A percentile compares a stretch with the other conserved stretches of the same genome.
Evolutionary conservation across 2,329 filamentous ascomycete species (phyloP).

Genomic region (Colletotrichum karsti): DNA sequence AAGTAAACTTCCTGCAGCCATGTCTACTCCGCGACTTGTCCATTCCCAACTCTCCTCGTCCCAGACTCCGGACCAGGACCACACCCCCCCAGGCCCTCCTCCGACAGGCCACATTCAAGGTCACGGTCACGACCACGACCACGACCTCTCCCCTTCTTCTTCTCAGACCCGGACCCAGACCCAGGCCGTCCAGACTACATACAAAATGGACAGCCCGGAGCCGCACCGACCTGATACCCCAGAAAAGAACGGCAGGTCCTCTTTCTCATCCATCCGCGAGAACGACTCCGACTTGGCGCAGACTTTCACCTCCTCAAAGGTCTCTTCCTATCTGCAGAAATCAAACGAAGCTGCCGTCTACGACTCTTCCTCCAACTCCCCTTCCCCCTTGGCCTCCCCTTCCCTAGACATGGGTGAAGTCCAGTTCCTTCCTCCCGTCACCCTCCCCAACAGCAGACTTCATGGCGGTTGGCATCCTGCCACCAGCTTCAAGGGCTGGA

Average conservation of each 20-base stretch:
- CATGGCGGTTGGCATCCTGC: slow-evolving; percentile 68
- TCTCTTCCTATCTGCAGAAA: slow-evolving; percentile 63
- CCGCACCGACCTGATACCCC: slow-evolving; percentile 37
- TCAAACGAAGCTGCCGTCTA: slow-evolving; percentile 58
- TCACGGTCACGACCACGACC: background rate
- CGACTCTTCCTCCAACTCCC: slow-evolving; percentile 57
- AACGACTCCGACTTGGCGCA: slow-evolving; percentile 67
- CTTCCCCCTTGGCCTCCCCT: slow-evolving; percentile 36
- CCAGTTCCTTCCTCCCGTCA: slow-evolving; percentile 60
- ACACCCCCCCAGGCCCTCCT: slow-evolving; percentile 43
- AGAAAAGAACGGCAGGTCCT: slow-evolving; percentile 55
- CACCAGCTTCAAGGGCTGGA: slow-evolving; percentile 69
- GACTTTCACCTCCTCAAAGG: slow-evolving; percentile 70
- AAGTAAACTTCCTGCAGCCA: slow-evolving; percentile 27
- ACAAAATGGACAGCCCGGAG: slow-evolving; percentile 39
- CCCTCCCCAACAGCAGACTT: slow-evolving; percentile 63
- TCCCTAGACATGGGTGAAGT: slow-evolving; percentile 45
- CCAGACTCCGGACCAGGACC: slow-evolving; percentile 39
- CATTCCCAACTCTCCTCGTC: slow-evolving; percentile 22
- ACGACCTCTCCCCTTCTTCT: background rate
- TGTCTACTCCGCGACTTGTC: slow-evolving; percentile 24
- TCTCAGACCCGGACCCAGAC: no score
- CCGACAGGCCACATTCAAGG: slow-evolving; percentile 23
- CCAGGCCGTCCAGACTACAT: slow-evolving; percentile 18
- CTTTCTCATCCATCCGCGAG: slow-evolving; percentile 71